phyloP scores from a whole-genome alignment of 805 yeast genomes.

The Kazachstania martiniae region DNA sequence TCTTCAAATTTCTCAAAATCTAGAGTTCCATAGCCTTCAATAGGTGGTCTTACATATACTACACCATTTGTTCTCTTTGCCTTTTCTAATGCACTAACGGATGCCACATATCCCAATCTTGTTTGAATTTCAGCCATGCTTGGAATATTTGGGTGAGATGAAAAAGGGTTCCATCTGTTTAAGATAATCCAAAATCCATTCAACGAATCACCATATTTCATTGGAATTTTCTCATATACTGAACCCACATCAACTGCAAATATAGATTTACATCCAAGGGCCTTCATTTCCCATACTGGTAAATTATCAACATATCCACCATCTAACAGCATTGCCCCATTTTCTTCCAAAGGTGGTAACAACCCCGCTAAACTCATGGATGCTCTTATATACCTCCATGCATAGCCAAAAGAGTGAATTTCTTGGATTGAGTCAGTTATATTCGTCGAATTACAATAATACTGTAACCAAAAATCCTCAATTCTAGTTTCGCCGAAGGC shows the following conservation, averaged over 20 bases:
- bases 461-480: constrained; percentile 92
- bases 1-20: constrained; percentile 91
- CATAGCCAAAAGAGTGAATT: constrained; percentile 81
- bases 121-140: constrained; percentile 91
- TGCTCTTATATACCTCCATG: constrained; percentile 93
- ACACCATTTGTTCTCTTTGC: constrained; percentile 84
- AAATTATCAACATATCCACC: constrained; percentile 94
- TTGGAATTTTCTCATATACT: constrained; percentile 80
- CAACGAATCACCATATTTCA: constrained; percentile 85
- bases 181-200: constrained; percentile 87
- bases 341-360: constrained; percentile 71
- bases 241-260: constrained; percentile 96
- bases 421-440: constrained; percentile 94
- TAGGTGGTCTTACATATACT: constrained; percentile 84
- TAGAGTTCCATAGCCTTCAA: constrained; percentile 81
- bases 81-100: constrained; percentile 82
- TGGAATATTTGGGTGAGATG: constrained; percentile 79
- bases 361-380: constrained; percentile 95
- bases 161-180: constrained; percentile 84
- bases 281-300: constrained; percentile 87
- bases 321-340: constrained; percentile 87
- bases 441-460: constrained; percentile 84
- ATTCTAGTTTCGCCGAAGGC: constrained; percentile 84
- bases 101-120: constrained; percentile 86
- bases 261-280: constrained; percentile 73